phyloP scores from a whole-genome alignment of 768 basidiomycete species.

The Kwoniella sp. region DNA sequence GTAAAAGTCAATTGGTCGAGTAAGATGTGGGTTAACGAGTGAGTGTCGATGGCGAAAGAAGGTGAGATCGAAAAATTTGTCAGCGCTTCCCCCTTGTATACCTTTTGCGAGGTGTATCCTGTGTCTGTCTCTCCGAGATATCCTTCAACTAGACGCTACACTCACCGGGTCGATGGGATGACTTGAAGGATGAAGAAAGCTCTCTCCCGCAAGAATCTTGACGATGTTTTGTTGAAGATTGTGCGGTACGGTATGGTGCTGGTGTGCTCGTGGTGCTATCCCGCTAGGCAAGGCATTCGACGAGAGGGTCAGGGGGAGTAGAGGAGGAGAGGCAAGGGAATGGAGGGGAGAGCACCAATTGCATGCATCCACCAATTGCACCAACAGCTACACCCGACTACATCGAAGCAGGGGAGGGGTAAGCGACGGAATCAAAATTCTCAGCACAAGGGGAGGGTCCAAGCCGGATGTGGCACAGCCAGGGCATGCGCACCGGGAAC shows the following conservation, averaged over 20 bases:
- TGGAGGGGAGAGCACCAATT: neutral
- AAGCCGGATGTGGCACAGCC: too few relatives aligned
- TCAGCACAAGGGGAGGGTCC: too few relatives aligned
- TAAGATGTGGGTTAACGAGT: neutral
- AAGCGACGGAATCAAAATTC: neutral
- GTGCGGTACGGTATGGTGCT: neutral
- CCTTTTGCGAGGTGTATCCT: too few relatives aligned
- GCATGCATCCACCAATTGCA: too few relatives aligned
- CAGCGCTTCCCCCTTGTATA: slow-evolving; percentile 3
- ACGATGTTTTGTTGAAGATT: neutral
- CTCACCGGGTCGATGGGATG: slow-evolving; percentile 17
- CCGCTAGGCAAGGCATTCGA: slow-evolving; percentile 1
- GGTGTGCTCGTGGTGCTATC: neutral
- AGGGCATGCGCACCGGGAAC: too few relatives aligned
- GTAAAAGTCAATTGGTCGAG: neutral
- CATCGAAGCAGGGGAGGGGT: too few relatives aligned
- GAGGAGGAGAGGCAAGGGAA: neutral
- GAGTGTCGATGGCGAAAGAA: slow-evolving; percentile 3
- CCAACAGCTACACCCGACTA: too few relatives aligned
- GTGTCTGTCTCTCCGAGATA: too few relatives aligned
- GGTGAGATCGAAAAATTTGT: neutral
- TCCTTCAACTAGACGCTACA: neutral
- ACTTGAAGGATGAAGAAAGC: slow-evolving; percentile 24
- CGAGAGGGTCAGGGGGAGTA: neutral
- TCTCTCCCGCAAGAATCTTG: neutral